Evolutionary conservation across 495 filamentous ascomycete genomes (phyloP), one percentile per base, ranked within the genome.

Genomic region (Aspergillus diversus): DNA sequence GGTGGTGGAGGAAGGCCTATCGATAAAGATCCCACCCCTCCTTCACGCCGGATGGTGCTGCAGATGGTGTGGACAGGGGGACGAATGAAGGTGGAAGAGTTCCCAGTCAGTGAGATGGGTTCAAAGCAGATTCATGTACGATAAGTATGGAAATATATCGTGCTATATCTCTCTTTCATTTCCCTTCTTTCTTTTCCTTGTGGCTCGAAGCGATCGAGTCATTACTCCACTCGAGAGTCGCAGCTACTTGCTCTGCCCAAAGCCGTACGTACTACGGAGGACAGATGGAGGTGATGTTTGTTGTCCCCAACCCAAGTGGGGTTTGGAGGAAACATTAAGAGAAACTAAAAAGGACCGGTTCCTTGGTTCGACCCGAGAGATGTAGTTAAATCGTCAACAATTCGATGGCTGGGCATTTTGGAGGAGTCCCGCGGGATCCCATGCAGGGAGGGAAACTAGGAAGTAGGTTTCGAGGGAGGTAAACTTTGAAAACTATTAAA

Each of bases 11-110:
- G 27, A 54, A 57, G 46, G 51, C 70, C 70, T 72, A 72, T 72
- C 70, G 70, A 72, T 72, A 72, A 66, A 51, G 65, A 70, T 55
- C 37, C 43, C 64, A 55, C 62, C 69, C 70, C 66, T 67, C 65
- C 70, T 63, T 69, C 50, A 61, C 54, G 58, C 48, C 52, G 15
- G 49, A 43, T 42, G 17, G 35, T n/a, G 39, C 39, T 43, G 39
- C 39, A 11, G 39, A n/a, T 4, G 12, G 33, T 55, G 63, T 63
- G 39, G 34, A 39, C 51, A 46, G 55, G 58, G 33, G 57, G 42
- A 55, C 17, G 59, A 47, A 61, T 63, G 55, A 48, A 27, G 21
- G 21, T 27, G 21, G 1, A 27, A 27, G 21, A 27, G 21, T 27
- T 2, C 21, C 21, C 21, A 27, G 21, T 27, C 21, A 27, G 21